These are phyloP conservation scores for Coniochaeta prunicola DNA, from an alignment of 2,329 filamentous ascomycete species.

Conservation along the genomic window DNA sequence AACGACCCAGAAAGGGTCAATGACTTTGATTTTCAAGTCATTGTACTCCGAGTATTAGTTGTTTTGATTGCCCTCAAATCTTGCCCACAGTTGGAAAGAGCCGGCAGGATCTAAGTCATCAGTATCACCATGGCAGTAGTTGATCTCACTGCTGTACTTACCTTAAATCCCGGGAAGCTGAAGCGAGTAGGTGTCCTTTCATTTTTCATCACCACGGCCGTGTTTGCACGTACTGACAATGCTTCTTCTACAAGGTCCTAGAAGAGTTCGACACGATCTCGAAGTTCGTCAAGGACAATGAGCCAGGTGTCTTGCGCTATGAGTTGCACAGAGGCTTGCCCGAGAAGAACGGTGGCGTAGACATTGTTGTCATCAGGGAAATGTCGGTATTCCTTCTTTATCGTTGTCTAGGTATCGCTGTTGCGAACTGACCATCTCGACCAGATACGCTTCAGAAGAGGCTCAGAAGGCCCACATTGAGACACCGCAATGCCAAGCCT, in stretches of 20 bases:
- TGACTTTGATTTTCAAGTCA: background rate
- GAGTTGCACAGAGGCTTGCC: background rate
- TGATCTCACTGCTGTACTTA: background rate
- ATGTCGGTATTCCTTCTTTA: background rate
- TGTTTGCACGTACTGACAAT: background rate
- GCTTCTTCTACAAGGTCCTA: background rate
- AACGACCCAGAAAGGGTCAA: too few relatives aligned
- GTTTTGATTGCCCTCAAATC: background rate
- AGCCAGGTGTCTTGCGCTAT: background rate
- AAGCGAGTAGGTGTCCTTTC: background rate
- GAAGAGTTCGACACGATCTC: background rate
- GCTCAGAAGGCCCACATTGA: background rate
- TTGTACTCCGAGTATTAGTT: background rate
- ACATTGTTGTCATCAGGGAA: background rate
- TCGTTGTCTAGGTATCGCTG: background rate
- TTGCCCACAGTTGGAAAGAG: background rate
- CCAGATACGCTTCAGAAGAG: background rate
- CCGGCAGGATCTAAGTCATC: background rate
- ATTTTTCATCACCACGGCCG: background rate
- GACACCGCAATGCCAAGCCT: background rate
- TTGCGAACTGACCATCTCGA: background rate
- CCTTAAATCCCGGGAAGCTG: background rate
- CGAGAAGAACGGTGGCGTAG: background rate
- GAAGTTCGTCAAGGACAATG: background rate
- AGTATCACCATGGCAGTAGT: background rate